Evolutionary conservation across 2,329 filamentous ascomycete species (phyloP), one percentile per base, ranked within the genome.

Genomic region (Calonectria ilicicola): DNA sequence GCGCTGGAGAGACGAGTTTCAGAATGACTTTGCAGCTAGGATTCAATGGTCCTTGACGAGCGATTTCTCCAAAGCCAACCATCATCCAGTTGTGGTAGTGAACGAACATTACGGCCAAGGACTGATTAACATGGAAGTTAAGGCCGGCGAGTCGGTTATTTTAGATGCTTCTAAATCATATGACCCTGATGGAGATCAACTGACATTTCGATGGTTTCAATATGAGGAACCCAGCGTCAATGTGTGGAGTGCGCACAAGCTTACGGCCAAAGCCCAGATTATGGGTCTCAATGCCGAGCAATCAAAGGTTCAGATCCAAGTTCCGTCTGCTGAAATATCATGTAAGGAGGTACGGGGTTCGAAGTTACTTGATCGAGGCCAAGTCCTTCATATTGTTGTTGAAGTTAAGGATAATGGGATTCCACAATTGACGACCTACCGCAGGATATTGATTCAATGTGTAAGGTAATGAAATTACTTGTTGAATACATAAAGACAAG

Each of bases 201-300:
- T 89, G 17, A 82, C 80, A 5, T 89, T 86, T 80, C 84, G 83
- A 49, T 89, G 88, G 87, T 87, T 83, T 77, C 87, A 89, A 38
- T 89, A 90, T 76, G 73, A 75, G 12, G 83, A 84, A 66, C 80
- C 81, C 0, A 78, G 73, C 44, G 75, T 79, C 14, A 32, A 58
- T 40, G 27, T 58, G 8, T 58, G 53, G 53, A 58, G 53, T 19
- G 53, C 53, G 10, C 53, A 58, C 32, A 58, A 58, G 12, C 27
- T 32, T 69, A 80, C 84, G 58, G 75, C 87, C 0, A 77, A 79
- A 35, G 77, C 81, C 40, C 70, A 74, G n/a, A 72, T 75, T 5
- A 65, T 74, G 7, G 44, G 49, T 27, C 69, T 70, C 1, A 66
- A 73, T 12, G 62, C 60, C 38, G 74, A 68, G 12, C 26, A 38